These are phyloP conservation scores for Strigomonas oncopelti DNA, from an alignment of 208 protist genomes.

Conservation along the genomic window DNA sequence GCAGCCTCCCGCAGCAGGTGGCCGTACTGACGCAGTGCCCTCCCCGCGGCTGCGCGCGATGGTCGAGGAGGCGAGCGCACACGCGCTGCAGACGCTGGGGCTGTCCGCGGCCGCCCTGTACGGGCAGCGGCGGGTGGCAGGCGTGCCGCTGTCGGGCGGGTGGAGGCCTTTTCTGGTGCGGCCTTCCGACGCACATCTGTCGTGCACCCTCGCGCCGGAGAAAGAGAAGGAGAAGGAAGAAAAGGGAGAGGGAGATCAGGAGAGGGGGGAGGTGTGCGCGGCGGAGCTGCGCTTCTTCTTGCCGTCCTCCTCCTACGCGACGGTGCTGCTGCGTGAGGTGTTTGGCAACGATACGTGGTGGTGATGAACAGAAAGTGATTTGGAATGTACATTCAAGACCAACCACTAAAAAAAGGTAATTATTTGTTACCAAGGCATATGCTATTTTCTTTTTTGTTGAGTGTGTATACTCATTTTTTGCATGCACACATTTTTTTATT, in stretches of 20 bases:
- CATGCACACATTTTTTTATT: background rate
- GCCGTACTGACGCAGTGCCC: no score
- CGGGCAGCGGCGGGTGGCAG: conserved; percentile 48
- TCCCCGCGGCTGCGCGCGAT: conserved; percentile 14
- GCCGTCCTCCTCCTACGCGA: conserved; percentile 82
- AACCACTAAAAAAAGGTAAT: background rate
- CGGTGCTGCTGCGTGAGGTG: conserved; percentile 72
- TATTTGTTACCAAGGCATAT: background rate
- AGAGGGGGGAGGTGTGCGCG: no score
- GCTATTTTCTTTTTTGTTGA: background rate
- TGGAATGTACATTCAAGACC: no score
- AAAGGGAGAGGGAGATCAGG: no score
- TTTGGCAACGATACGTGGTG: conserved; percentile 64
- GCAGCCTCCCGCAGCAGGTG: background rate
- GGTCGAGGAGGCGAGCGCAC: conserved; percentile 15
- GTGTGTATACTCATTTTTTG: background rate
- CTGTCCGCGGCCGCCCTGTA: conserved; percentile 30
- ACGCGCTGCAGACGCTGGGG: conserved; percentile 24
- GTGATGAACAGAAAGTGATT: conserved; percentile 27
- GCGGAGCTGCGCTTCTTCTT: conserved; percentile 47
- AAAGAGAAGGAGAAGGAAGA: no score
- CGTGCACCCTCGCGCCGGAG: background rate
- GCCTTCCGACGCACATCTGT: conserved; percentile 9
- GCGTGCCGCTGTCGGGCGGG: conserved; percentile 59
- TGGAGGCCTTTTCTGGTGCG: conserved; percentile 47